Evolutionary conservation across 352 stramenopile species (phyloP).

Genomic region (Pythium rhizo-oryzae): DNA sequence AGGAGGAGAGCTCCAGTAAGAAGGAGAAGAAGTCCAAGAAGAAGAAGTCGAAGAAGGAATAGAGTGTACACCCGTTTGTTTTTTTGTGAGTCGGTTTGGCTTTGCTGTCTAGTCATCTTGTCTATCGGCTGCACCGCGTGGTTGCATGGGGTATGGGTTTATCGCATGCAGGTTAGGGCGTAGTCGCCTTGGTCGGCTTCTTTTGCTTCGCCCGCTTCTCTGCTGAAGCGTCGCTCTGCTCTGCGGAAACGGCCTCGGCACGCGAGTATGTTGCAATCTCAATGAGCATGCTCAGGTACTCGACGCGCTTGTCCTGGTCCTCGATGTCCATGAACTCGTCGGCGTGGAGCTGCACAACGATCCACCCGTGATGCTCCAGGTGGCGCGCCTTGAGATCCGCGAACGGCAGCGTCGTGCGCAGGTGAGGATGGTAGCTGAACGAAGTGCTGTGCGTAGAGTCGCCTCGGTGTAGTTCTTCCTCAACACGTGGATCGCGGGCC

Average conservation of each 20-base stretch:
- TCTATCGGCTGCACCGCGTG: not conserved
- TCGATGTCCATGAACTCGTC: conserved; percentile 57
- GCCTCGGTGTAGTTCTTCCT: conserved; percentile 26
- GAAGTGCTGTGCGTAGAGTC: not conserved
- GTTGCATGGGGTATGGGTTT: not conserved
- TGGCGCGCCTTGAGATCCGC: conserved; percentile 71
- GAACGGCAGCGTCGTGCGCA: conserved; percentile 49
- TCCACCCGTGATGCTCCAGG: conserved; percentile 64
- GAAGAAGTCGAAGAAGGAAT: conserved; percentile 61
- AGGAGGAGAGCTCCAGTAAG: conserved; percentile 33
- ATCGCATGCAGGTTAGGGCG: not conserved
- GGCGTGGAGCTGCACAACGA: conserved; percentile 63
- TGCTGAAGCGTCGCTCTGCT: not conserved
- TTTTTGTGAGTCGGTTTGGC: not conserved
- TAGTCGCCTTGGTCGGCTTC: not conserved
- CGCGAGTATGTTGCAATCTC: conserved; percentile 56
- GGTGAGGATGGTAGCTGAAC: not conserved
- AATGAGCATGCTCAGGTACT: conserved; percentile 70
- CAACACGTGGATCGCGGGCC: conserved; percentile 11
- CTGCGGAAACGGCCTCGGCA: conserved; percentile 12
- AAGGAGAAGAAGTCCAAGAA: conserved; percentile 61
- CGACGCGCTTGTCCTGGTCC: conserved; percentile 48
- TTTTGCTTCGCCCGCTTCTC: not conserved
- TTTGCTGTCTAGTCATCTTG: not conserved
- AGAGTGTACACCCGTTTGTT: conserved; percentile 10